phyloP scores from a whole-genome alignment of 2,329 filamentous ascomycete genomes.

The Pestalotiopsis sp. region DNA sequence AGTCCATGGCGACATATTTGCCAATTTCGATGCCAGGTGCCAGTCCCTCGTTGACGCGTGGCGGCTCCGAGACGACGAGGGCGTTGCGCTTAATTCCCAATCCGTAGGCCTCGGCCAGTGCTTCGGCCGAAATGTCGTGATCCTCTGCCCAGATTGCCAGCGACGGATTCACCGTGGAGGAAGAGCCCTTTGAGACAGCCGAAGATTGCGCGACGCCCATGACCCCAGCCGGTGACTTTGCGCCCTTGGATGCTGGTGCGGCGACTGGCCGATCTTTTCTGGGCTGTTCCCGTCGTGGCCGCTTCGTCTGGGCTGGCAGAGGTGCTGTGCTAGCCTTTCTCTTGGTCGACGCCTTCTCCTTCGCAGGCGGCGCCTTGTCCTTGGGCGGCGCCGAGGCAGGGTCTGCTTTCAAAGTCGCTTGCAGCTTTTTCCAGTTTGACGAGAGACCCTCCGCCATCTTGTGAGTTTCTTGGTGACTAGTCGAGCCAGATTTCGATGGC shows the following conservation, averaged over 20 bases:
- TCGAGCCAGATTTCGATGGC: background rate
- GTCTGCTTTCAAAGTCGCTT: conserved; percentile 60
- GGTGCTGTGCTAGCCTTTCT: conserved; percentile 39
- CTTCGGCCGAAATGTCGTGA: conserved; percentile 62
- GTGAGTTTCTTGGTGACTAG: background rate
- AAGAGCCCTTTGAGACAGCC: conserved; percentile 40
- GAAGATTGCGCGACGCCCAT: conserved; percentile 65
- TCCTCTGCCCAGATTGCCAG: conserved; percentile 64
- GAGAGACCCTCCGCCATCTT: conserved; percentile 55
- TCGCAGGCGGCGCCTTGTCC: conserved; percentile 20
- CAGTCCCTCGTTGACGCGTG: conserved; percentile 66
- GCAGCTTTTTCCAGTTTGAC: conserved; percentile 80
- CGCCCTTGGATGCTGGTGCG: conserved; percentile 15
- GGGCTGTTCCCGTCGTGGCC: conserved; percentile 17
- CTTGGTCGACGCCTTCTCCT: conserved; percentile 36
- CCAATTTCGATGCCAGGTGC: conserved; percentile 69
- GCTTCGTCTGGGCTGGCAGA: conserved; percentile 24
- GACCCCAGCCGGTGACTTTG: conserved; percentile 30
- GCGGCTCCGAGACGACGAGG: conserved; percentile 36
- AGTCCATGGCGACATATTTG: conserved; percentile 92
- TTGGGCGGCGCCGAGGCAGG: conserved; percentile 31
- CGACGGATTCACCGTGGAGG: conserved; percentile 51
- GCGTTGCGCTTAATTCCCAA: conserved; percentile 54
- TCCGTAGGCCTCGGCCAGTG: conserved; percentile 65
- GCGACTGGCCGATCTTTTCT: background rate